A percentile compares a stretch with the other conserved stretches of the same genome.
These are phyloP conservation scores for Saururus chinensis DNA, from an alignment of 164 flowering plant genomes.

Conservation along the genomic window DNA sequence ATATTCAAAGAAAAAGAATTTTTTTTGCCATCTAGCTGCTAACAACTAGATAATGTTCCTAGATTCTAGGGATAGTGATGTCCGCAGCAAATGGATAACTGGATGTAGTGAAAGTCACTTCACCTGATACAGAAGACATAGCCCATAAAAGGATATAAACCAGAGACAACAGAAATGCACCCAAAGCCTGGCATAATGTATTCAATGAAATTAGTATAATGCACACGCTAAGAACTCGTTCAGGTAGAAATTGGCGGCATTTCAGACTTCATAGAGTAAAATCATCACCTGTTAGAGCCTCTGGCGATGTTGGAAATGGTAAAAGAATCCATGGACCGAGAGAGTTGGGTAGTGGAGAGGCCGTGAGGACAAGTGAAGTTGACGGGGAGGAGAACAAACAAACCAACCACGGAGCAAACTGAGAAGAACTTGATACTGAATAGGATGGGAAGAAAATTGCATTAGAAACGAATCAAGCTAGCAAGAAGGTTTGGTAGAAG, in stretches of 20 bases:
- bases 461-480: background rate
- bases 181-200: constrained; percentile 63
- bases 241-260: background rate
- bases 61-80: too few relatives aligned
- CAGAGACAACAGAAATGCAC: constrained; percentile 77
- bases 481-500: too few relatives aligned
- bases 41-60: too few relatives aligned
- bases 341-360: constrained; percentile 9
- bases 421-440: constrained; percentile 68
- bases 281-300: constrained; percentile 62
- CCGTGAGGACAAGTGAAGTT: constrained; percentile 36
- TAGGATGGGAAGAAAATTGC: background rate
- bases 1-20: too few relatives aligned
- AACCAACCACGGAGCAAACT: constrained; percentile 52
- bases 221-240: background rate
- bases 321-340: constrained; percentile 47
- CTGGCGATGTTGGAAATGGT: constrained; percentile 56
- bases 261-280: background rate
- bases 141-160: constrained; percentile 54
- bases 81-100: too few relatives aligned
- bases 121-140: constrained; percentile 66
- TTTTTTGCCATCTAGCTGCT: too few relatives aligned
- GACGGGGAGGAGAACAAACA: constrained; percentile 68
- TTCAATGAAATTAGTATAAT: background rate
- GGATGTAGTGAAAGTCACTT: background rate